Base-by-base conservation (phyloP, 164 flowering plant species). In the Litsea cubeba region DNA sequence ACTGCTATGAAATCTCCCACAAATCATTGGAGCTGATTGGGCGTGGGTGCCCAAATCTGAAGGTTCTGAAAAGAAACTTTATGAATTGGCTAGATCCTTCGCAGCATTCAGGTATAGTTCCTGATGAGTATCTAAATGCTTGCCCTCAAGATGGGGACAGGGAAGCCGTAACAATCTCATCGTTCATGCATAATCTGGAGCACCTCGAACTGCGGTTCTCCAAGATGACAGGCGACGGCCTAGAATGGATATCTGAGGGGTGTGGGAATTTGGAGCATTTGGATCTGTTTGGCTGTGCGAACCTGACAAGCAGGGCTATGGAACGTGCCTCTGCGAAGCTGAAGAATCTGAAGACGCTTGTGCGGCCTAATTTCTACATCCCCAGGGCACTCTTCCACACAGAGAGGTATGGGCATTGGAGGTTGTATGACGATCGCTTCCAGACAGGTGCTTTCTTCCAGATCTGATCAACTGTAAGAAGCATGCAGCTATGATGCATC, bases 381-480 rank as follows among this genome's bases (percentile, higher is more conserved):
- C 95, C 97, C 15, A 82, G 94, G 78, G 86, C 93, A 0, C 87
- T 81, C 12, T 89, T 84, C 74, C 90, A 88, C 57, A 77, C 89
- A 0, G 97, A 95, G 71, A 85, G 98, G 80, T 91, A 92, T 74
- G 92, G 89, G 3, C 98, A 95, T 76, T 95, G 98, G 98, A 78
- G 77, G 54, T 77, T 95, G 86, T 92, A 95, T 72, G 97, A 95
- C 71, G 98, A 92, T 58, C 86, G 98, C 5, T 92, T 95, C 76
- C 97, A 89, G 65, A 89, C 91, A 1, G 91, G 87, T 79, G 79
- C 84, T 69, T 92, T 95, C 77, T 92, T 92, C 78, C 86, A 95
- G 74, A 89, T 95, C 40, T 94, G 81, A 86, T 75, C 46, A 46
- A 10, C 70, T 30, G 35, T 20, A 28, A 12, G 50, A 25, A 64